These are phyloP conservation scores for Pseudognaphalium luteoalbum DNA, from an alignment of 129 eudicot genomes.

Conservation along the genomic window DNA sequence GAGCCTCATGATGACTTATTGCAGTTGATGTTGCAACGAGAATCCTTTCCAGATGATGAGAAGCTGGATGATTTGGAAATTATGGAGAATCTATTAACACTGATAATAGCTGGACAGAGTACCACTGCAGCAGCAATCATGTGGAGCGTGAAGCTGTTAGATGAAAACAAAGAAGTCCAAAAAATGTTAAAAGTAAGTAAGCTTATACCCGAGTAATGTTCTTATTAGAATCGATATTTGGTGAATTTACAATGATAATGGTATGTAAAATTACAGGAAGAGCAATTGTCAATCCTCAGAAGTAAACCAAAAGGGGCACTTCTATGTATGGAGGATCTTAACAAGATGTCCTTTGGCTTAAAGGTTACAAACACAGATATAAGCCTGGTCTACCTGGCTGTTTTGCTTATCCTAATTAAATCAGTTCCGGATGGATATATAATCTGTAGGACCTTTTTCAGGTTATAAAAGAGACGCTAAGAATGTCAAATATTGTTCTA, in stretches of 20 bases:
- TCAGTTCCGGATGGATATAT: not conserved
- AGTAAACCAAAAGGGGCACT: slow-evolving; percentile 38
- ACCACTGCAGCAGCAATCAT: slow-evolving; percentile 70
- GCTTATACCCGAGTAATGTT: not conserved
- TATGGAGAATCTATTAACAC: slow-evolving; percentile 53
- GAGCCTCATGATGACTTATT: slow-evolving; percentile 48
- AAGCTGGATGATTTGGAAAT: slow-evolving; percentile 58
- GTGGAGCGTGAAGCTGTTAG: slow-evolving; percentile 66
- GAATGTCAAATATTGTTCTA: slow-evolving; percentile 57
- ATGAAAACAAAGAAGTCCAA: slow-evolving; percentile 49
- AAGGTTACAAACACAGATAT: slow-evolving; percentile 34
- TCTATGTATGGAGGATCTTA: slow-evolving; percentile 50
- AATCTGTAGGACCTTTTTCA: slow-evolving; percentile 18
- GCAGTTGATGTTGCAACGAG: slow-evolving; percentile 54
- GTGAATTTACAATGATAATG: not conserved
- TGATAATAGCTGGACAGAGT: slow-evolving; percentile 56
- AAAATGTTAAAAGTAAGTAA: slow-evolving; percentile 49
- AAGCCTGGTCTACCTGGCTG: not conserved
- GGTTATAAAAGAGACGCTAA: slow-evolving; percentile 61
- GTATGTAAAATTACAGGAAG: slow-evolving; percentile 45
- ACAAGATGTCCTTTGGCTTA: slow-evolving; percentile 52
- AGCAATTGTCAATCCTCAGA: slow-evolving; percentile 43
- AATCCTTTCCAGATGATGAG: slow-evolving; percentile 47
- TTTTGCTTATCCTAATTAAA: not conserved
- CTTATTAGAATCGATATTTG: slow-evolving; percentile 10